Evolutionary conservation across 1,284 basidiomycete species (phyloP), one percentile per base, ranked within the genome.

Genomic region (Coniferiporia sulphurascens): DNA sequence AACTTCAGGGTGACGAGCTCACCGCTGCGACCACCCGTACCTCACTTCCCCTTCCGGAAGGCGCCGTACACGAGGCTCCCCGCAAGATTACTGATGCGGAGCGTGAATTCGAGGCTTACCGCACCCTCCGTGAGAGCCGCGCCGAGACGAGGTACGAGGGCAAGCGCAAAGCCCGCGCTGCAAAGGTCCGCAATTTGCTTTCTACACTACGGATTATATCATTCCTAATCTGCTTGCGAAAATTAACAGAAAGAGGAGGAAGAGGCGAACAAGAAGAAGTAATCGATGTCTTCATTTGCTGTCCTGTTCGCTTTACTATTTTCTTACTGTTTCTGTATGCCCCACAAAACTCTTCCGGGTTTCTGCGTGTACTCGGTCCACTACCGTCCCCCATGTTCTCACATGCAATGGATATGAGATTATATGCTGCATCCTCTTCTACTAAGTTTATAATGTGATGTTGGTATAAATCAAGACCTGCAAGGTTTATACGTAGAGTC

Each of bases 61-160:
- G 84, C 62, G 86, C 84, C 75, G 75, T 77, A 62, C 82, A 81
- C 69, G 97, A 99, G 78, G 78, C 83, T 59, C 95, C 97, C 71
- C 93, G 96, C 73, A 89, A 92, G 77, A 98, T 99, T 75, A 94
- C 94, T 66, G 78, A 80, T 59, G 93, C 94, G 72, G 96, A 99
- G 79, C 91, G 89, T 74, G 84, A 89, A 67, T 90, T 93, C 80
- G 72, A 90, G 71, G 94, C 95, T 17, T 98, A 84, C 88, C 84
- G 83, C 74, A 84, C 93, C 67, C 92, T 98, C 72, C 95, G 97
- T 72, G 78, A 83, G 65, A 86, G 88, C 66, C 92, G 95, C 69
- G 90, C 94, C 67, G 81, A 86, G 71, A 83, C 89, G 68, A 85
- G 95, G 72, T 82, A 91, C 79, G 93, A 90, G 68, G 96, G 96